Percentiles rank a stretch among this genome's conserved stretches.
These are phyloP conservation scores for Amaranthus palmeri DNA, from an alignment of 148 eudicot genomes.

Conservation along the genomic window DNA sequence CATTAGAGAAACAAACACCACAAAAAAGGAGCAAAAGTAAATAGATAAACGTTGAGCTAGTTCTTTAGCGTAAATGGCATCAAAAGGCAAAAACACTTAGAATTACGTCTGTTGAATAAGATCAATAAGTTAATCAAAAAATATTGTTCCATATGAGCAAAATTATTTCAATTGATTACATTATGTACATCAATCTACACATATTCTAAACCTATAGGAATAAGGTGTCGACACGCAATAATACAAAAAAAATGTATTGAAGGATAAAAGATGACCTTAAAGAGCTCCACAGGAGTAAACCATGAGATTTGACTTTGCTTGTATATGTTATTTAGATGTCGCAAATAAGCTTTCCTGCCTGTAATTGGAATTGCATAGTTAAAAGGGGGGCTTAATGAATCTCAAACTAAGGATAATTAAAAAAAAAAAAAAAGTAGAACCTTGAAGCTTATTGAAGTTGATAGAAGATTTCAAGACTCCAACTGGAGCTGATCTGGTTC, in stretches of 20 bases:
- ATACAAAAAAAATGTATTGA: too few species aligned
- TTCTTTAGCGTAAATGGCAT: too few species aligned
- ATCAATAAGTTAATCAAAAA: too few species aligned
- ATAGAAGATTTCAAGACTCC: constrained; percentile 77
- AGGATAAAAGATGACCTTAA: constrained; percentile 50
- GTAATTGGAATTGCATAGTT: constrained; percentile 13
- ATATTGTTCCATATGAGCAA: too few species aligned
- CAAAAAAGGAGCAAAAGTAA: not conserved
- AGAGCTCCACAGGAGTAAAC: constrained; percentile 98
- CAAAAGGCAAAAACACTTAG: too few species aligned
- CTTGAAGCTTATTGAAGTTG: constrained; percentile 76
- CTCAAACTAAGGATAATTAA: too few species aligned
- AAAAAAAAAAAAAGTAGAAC: constrained; percentile 23
- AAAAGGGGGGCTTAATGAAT: not conserved
- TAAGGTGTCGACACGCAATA: too few species aligned
- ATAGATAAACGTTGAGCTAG: too few species aligned
- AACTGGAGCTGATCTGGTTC: constrained; percentile 51
- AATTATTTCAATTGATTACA: too few species aligned
- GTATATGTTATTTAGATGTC: constrained; percentile 65
- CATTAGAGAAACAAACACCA: not conserved
- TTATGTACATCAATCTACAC: too few species aligned
- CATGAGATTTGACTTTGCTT: constrained; percentile 85
- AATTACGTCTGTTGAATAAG: too few species aligned
- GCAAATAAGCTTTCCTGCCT: constrained; percentile 88
- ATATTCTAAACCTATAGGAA: too few species aligned